Conservation (phyloP, 306 rosid species). For the Sechiopsis laciniata region DNA sequence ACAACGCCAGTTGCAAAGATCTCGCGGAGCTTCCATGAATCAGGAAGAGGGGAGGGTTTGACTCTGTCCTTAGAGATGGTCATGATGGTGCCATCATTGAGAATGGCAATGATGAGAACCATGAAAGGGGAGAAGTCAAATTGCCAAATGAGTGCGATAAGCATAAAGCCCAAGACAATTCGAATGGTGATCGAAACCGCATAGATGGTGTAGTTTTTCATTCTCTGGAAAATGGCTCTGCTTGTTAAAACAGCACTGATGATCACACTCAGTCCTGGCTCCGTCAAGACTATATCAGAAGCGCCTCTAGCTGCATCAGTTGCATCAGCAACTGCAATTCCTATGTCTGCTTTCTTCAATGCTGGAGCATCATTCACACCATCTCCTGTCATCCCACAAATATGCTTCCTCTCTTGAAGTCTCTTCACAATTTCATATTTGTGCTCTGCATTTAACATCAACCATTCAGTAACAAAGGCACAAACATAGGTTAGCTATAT, state of each 20-base stretch:
- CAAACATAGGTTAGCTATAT: background rate
- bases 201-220: slow-evolving; percentile 91
- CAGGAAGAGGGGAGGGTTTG: slow-evolving; percentile 88
- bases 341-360: slow-evolving; percentile 73
- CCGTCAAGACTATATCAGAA: slow-evolving; percentile 80
- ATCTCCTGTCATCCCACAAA: slow-evolving; percentile 93
- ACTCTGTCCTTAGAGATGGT: slow-evolving; percentile 89
- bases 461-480: background rate
- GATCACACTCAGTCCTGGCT: slow-evolving; percentile 88
- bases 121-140: slow-evolving; percentile 94
- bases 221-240: slow-evolving; percentile 83
- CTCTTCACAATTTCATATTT: slow-evolving; percentile 83
- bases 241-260: slow-evolving; percentile 82
- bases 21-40: slow-evolving; percentile 87
- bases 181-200: slow-evolving; percentile 90
- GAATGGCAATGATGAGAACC: slow-evolving; percentile 82
- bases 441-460: slow-evolving; percentile 48
- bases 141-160: slow-evolving; percentile 81
- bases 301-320: slow-evolving; percentile 92
- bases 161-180: slow-evolving; percentile 66
- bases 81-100: slow-evolving; percentile 93
- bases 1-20: slow-evolving; percentile 71
- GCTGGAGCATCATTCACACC: slow-evolving; percentile 98
- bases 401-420: slow-evolving; percentile 73
- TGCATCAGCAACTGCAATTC: slow-evolving; percentile 92